These are phyloP conservation scores for Globisporangium polare DNA, from an alignment of 352 stramenopile species.

Conservation along the genomic window DNA sequence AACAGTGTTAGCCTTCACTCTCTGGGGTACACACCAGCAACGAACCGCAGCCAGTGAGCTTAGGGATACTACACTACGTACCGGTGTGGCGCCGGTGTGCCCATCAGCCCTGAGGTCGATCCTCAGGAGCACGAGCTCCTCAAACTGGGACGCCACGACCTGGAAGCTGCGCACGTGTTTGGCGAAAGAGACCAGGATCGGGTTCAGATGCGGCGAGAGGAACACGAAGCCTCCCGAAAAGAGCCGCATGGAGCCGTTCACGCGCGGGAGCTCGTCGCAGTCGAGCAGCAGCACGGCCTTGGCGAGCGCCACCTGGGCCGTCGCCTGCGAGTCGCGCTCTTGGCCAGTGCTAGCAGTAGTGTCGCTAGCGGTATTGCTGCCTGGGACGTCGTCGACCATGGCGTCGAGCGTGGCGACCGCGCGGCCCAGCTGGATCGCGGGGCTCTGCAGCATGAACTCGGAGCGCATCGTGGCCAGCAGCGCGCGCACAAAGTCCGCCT, in stretches of 20 bases:
- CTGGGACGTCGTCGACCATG: constrained; percentile 19
- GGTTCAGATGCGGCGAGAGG: constrained; percentile 44
- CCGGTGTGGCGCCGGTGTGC: constrained; percentile 17
- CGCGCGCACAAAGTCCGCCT: constrained; percentile 37
- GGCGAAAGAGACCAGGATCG: constrained; percentile 60
- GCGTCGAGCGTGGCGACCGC: constrained; percentile 31
- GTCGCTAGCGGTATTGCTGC: background rate
- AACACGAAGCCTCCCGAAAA: constrained; percentile 65
- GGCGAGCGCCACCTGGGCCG: constrained; percentile 16
- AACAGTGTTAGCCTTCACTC: background rate
- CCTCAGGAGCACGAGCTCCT: constrained; percentile 65
- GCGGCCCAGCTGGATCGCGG: constrained; percentile 42
- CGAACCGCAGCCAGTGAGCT: background rate
- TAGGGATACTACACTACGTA: constrained; percentile 18
- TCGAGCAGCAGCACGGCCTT: constrained; percentile 52
- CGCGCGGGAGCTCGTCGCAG: constrained; percentile 31
- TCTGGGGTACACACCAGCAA: background rate
- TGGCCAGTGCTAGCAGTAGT: background rate
- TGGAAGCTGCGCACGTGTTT: constrained; percentile 47
- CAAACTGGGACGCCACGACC: constrained; percentile 42
- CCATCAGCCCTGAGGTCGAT: constrained; percentile 41
- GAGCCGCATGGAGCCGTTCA: constrained; percentile 47
- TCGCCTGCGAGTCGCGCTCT: background rate
- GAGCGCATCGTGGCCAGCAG: constrained; percentile 46
- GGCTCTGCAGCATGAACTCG: constrained; percentile 62